A percentile compares a stretch with the other conserved stretches of the same genome.
Conservation (phyloP, 805 yeast genomes). For the Starmerella cellae region DNA sequence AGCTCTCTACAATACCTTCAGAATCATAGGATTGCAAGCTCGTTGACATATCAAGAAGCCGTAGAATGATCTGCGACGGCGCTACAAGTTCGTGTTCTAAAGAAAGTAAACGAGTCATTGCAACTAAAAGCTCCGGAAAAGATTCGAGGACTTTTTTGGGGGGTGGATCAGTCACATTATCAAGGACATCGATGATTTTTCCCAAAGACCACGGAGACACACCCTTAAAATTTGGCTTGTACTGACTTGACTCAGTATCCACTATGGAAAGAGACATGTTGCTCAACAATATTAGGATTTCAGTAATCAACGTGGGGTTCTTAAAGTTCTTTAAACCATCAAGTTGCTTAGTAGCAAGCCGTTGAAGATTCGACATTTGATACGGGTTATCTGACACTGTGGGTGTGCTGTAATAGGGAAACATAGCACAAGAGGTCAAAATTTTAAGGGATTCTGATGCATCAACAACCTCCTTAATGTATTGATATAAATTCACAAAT, state of each 20-base stretch:
- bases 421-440: conserved; percentile 14
- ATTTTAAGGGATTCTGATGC: conserved; percentile 3
- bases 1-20: conserved; percentile 4
- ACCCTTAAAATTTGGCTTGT: conserved; percentile 5
- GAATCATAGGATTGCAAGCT: not conserved
- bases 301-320: not conserved
- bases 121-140: not conserved
- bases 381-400: not conserved
- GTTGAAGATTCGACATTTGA: conserved; percentile 51
- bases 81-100: not conserved
- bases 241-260: conserved; percentile 5
- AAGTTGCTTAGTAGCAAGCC: conserved; percentile 41
- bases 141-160: not conserved
- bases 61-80: not conserved
- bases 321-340: conserved; percentile 19
- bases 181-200: conserved; percentile 1
- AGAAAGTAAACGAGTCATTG: conserved; percentile 4
- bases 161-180: not conserved
- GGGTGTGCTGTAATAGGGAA: conserved; percentile 12
- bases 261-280: conserved; percentile 14
- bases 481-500: conserved; percentile 10
- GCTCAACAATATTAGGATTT: conserved; percentile 9
- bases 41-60: not conserved
- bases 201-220: conserved; percentile 11
- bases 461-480: conserved; percentile 3